Evolutionary conservation across 345 rosid species (phyloP).

Genomic region (Eucalyptus brandiana): DNA sequence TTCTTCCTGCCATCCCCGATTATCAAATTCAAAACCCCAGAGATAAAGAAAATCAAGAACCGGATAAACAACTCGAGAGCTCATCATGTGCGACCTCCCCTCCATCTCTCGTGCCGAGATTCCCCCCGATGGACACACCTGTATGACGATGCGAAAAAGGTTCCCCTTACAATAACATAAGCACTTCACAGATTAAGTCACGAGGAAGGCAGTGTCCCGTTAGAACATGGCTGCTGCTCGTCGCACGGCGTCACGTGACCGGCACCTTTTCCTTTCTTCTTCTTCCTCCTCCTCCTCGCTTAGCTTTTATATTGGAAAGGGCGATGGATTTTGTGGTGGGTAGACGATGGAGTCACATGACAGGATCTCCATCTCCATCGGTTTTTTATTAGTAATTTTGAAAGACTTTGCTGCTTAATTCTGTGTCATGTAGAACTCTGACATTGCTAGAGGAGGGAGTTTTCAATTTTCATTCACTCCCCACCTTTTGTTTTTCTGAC

Average conservation of each 20-base stretch:
- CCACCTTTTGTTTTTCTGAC: neutral
- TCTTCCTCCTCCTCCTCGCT: neutral
- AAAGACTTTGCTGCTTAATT: neutral
- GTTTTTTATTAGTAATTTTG: neutral
- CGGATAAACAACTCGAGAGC: neutral
- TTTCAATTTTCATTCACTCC: neutral
- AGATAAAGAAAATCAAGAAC: neutral
- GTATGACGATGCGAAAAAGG: neutral
- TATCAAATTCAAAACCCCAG: neutral
- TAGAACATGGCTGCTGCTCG: neutral
- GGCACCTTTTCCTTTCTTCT: neutral
- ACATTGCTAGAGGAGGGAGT: neutral
- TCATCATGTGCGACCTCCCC: neutral
- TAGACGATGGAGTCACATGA: constrained; percentile 1
- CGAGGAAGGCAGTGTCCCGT: neutral
- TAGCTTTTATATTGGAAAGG: neutral
- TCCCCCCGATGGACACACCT: neutral
- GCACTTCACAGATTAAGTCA: neutral
- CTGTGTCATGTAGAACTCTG: neutral
- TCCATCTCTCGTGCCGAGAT: neutral
- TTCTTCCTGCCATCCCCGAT: neutral
- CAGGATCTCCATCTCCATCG: neutral
- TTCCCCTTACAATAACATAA: neutral
- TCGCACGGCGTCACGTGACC: constrained; percentile 2
- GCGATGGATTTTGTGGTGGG: neutral